Evolutionary conservation across 306 rosid genomes (phyloP).

Genomic region (Purshia tridentata): DNA sequence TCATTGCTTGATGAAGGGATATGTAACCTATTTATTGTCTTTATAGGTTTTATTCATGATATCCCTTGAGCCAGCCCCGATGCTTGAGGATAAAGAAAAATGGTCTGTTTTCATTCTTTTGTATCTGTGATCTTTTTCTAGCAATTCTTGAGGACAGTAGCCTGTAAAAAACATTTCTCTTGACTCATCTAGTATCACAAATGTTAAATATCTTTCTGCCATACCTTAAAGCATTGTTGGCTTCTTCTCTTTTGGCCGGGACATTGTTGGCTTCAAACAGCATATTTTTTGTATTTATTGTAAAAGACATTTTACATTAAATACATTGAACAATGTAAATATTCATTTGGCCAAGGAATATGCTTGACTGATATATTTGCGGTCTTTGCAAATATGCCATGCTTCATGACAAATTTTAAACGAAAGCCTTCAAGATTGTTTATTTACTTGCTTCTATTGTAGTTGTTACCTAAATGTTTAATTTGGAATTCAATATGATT

Average conservation of each 20-base stretch:
- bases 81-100: conserved; percentile 99
- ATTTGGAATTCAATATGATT: background rate
- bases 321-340: background rate
- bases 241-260: no score
- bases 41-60: conserved; percentile 95
- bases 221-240: background rate
- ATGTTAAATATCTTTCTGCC: background rate
- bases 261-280: background rate
- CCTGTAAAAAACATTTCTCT: conserved; percentile 1
- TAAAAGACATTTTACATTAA: background rate
- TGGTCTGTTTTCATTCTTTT: conserved; percentile 59
- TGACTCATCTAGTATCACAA: background rate
- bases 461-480: background rate
- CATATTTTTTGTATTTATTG: background rate
- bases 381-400: background rate
- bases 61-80: conserved; percentile 97
- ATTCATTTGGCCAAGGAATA: background rate
- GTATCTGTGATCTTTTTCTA: background rate
- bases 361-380: background rate
- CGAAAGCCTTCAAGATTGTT: no score
- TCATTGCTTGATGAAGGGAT: conserved; percentile 30
- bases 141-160: conserved; percentile 19
- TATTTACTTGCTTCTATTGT: background rate
- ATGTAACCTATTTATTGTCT: conserved; percentile 22
- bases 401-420: background rate